A percentile compares a stretch with the other conserved stretches of the same genome.
Conservation (phyloP, 345 rosid genomes). For the Gossypium thurberi region DNA sequence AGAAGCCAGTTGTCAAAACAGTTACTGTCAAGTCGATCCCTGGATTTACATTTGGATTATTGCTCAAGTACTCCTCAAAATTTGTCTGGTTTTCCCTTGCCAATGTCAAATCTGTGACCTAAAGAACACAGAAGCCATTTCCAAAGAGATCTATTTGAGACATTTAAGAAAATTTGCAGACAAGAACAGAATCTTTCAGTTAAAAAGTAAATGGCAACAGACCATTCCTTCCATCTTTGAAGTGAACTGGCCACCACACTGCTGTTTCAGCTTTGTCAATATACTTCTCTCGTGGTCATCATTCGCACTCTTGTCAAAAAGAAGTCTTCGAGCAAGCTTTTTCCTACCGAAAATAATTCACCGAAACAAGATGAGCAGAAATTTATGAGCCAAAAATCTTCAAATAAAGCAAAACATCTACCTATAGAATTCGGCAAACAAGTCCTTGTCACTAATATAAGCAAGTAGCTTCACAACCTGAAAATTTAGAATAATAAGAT, state of each 20-base stretch:
- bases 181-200: not conserved
- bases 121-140: not conserved
- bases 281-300: slow-evolving; percentile 71
- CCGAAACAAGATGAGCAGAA: not conserved
- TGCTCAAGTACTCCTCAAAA: slow-evolving; percentile 54
- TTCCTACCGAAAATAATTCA: slow-evolving; percentile 31
- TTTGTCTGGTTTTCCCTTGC: slow-evolving; percentile 61
- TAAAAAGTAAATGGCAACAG: slow-evolving; percentile 13
- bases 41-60: slow-evolving; percentile 36
- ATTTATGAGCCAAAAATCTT: not conserved
- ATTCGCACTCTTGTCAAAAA: slow-evolving; percentile 58
- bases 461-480: slow-evolving; percentile 51
- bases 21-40: slow-evolving; percentile 64
- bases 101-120: slow-evolving; percentile 70
- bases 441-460: slow-evolving; percentile 63
- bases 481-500: not conserved
- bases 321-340: slow-evolving; percentile 60
- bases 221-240: slow-evolving; percentile 89
- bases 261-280: slow-evolving; percentile 67
- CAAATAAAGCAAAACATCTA: slow-evolving; percentile 10
- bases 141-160: not conserved
- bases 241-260: slow-evolving; percentile 73
- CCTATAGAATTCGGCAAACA: slow-evolving; percentile 69
- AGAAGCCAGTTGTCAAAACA: slow-evolving; percentile 69
- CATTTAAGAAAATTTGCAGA: not conserved